A percentile compares a stretch with the other conserved stretches of the same genome.
phyloP scores from a whole-genome alignment of 2,329 filamentous ascomycete species.

The Zasmidium cellare region DNA sequence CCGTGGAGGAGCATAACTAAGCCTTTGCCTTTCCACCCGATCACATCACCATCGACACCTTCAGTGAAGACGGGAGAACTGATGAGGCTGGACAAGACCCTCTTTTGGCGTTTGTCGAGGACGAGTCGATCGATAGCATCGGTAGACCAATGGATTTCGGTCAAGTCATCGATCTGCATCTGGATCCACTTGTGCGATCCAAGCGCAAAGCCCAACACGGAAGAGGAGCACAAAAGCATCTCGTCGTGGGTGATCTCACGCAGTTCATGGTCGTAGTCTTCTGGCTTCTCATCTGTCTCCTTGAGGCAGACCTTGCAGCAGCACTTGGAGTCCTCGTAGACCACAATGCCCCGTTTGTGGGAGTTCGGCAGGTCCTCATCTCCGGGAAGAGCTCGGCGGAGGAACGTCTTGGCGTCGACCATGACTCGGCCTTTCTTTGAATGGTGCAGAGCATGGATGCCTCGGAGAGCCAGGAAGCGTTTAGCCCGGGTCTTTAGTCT shows the following conservation, averaged over 20 bases:
- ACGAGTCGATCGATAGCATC: conserved; percentile 7
- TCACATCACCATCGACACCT: conserved; percentile 1
- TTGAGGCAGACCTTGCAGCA: conserved; percentile 3
- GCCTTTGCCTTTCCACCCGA: conserved; percentile 5
- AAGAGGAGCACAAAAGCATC: conserved; percentile 4
- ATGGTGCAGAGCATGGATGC: conserved; percentile 7
- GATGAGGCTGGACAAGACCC: conserved; percentile 6
- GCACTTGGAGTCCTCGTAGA: conserved; percentile 6
- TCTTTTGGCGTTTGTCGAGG: conserved; percentile 1
- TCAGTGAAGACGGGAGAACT: conserved; percentile 10
- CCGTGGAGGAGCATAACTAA: conserved; percentile 1
- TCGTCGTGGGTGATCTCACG: conserved; percentile 5
- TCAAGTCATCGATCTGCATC: conserved; percentile 2
- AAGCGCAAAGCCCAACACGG: conserved; percentile 5
- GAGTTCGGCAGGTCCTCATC: neutral
- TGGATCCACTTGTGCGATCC: conserved; percentile 1
- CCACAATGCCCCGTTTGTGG: neutral
- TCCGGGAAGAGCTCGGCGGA: neutral
- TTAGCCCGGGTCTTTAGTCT: neutral
- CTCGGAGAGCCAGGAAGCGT: conserved; percentile 1
- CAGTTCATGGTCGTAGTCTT: conserved; percentile 6
- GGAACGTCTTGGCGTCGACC: conserved; percentile 9
- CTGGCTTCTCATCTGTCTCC: neutral
- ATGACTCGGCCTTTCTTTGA: conserved; percentile 5
- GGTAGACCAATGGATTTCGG: neutral